Evolutionary conservation across 2,329 filamentous ascomycete genomes (phyloP).

Genomic region (Oidium heveae): DNA sequence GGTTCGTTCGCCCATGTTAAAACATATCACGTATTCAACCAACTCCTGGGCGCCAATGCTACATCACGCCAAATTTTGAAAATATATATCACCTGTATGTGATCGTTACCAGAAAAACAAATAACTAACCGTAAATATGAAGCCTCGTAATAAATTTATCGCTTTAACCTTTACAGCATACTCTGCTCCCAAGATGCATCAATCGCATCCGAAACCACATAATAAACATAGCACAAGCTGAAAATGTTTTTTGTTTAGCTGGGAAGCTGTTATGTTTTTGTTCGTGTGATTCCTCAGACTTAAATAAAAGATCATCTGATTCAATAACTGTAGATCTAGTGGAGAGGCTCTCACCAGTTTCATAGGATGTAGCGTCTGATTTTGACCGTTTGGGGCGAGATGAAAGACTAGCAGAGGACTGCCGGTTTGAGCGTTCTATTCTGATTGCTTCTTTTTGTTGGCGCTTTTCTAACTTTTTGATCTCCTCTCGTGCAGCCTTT

Average conservation of each 20-base stretch:
- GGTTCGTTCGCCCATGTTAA: too few species aligned
- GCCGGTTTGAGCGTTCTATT: conserved; percentile 18
- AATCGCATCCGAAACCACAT: conserved; percentile 37
- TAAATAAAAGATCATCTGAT: conserved; percentile 1
- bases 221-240: conserved; percentile 36
- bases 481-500: conserved; percentile 33
- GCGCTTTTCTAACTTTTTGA: conserved; percentile 30
- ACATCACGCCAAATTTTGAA: too few species aligned
- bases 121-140: too few species aligned
- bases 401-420: conserved; percentile 15
- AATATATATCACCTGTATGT: too few species aligned
- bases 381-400: conserved; percentile 18
- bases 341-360: conserved; percentile 8
- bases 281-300: conserved; percentile 1
- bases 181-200: conserved; percentile 15
- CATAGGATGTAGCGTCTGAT: conserved; percentile 11
- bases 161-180: not conserved
- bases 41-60: too few species aligned
- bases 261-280: conserved; percentile 2
- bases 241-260: conserved; percentile 31
- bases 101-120: too few species aligned
- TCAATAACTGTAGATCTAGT: conserved; percentile 6
- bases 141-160: too few species aligned
- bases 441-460: conserved; percentile 29
- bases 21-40: too few species aligned